Evolutionary conservation across 2,329 filamentous ascomycete genomes (phyloP).

Genomic region (Paracoccidioides lutzii): DNA sequence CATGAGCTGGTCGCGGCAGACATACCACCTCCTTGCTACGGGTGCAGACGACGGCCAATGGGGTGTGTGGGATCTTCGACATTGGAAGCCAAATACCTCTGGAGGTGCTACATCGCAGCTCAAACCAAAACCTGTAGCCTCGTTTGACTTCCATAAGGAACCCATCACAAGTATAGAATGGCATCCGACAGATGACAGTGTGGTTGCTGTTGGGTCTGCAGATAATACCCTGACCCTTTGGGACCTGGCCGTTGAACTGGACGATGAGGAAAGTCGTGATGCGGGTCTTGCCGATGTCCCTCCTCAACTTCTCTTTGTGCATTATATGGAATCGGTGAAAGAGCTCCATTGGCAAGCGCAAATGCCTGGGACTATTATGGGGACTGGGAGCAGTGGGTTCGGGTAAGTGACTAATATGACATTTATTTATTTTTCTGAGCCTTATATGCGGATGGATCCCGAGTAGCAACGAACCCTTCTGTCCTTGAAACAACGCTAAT

Average conservation of each 20-base stretch:
- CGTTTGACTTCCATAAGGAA: slow-evolving; percentile 90
- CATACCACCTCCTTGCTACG: slow-evolving; percentile 76
- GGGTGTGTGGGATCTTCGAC: slow-evolving; percentile 90
- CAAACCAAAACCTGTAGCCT: slow-evolving; percentile 70
- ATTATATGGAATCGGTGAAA: slow-evolving; percentile 90
- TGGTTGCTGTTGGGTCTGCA: slow-evolving; percentile 79
- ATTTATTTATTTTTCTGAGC: not conserved
- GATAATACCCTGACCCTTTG: slow-evolving; percentile 92
- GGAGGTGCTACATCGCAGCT: slow-evolving; percentile 32
- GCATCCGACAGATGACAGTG: slow-evolving; percentile 94
- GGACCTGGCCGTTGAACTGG: slow-evolving; percentile 92
- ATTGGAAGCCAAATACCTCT: slow-evolving; percentile 64
- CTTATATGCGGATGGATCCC: too few species aligned
- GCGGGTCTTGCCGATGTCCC: slow-evolving; percentile 81
- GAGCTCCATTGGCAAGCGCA: slow-evolving; percentile 97
- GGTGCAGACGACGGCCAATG: slow-evolving; percentile 89
- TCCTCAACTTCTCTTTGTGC: slow-evolving; percentile 87
- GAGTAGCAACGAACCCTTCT: too few species aligned
- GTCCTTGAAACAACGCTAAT: not conserved
- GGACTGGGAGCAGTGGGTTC: slow-evolving; percentile 78
- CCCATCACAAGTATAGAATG: slow-evolving; percentile 94
- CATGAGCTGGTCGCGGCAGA: slow-evolving; percentile 85
- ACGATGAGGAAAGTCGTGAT: slow-evolving; percentile 91
- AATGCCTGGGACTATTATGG: slow-evolving; percentile 78
- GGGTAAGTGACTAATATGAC: slow-evolving; percentile 33